Percentiles rank a stretch among this genome's conserved stretches.
These are phyloP conservation scores for Xylariaceae sp. DNA, from an alignment of 2,329 filamentous ascomycete species.

Conservation along the genomic window DNA sequence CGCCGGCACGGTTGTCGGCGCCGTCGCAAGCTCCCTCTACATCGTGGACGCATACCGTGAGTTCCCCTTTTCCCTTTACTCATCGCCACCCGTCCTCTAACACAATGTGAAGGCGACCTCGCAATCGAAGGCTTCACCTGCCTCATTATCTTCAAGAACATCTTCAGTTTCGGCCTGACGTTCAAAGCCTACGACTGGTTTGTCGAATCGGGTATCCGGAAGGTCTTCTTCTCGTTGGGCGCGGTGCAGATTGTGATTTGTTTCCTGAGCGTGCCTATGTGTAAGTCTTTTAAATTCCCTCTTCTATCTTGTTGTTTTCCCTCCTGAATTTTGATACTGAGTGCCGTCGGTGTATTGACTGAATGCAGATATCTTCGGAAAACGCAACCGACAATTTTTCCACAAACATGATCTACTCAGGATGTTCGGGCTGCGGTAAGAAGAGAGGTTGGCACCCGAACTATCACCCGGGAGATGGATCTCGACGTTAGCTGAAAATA, in stretches of 20 bases:
- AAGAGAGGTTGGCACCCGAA: no score
- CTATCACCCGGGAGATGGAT: no score
- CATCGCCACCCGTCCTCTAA: conserved; percentile 4
- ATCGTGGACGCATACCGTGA: conserved; percentile 87
- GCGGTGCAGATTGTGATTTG: conserved; percentile 76
- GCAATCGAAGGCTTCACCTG: conserved; percentile 85
- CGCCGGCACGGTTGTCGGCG: conserved; percentile 85
- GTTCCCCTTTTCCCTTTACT: conserved; percentile 35
- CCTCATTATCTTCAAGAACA: conserved; percentile 88
- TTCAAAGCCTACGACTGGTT: conserved; percentile 85
- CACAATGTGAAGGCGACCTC: conserved; percentile 55
- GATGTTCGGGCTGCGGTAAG: conserved; percentile 35
- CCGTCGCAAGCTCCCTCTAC: conserved; percentile 79
- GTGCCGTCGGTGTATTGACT: not conserved
- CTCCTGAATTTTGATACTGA: no score
- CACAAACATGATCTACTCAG: conserved; percentile 67
- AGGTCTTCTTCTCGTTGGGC: conserved; percentile 63
- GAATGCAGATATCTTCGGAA: conserved; percentile 66
- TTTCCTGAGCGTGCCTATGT: conserved; percentile 66
- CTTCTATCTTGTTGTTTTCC: no score
- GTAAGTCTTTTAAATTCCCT: no score
- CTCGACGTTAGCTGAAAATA: no score
- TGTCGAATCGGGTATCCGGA: conserved; percentile 54
- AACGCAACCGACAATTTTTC: conserved; percentile 69
- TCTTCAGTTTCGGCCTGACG: conserved; percentile 82